A percentile compares a stretch with the other conserved stretches of the same genome.
Evolutionary conservation across 371 early-diverging fungal species (phyloP).

Genomic region (Blakeslea trispora): DNA sequence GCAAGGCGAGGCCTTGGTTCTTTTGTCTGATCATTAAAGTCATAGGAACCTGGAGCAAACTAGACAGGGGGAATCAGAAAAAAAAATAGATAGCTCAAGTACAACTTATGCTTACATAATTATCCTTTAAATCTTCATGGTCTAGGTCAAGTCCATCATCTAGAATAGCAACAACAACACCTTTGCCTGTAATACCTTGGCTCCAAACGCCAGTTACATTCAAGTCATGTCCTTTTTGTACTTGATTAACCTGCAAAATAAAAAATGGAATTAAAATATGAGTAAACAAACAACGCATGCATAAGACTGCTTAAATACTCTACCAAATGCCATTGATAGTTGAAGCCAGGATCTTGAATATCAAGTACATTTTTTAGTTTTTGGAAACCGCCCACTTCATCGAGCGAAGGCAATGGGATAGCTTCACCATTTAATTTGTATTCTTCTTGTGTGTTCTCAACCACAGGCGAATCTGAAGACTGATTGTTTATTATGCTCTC

Average conservation of each 20-base stretch:
- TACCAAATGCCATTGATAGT: conserved; percentile 88
- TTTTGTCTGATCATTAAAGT: conserved; percentile 82
- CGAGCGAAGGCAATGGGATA: conserved; percentile 7
- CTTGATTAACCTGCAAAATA: conserved; percentile 65
- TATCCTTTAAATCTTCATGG: conserved; percentile 79
- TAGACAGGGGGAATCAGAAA: conserved; percentile 20
- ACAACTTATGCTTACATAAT: conserved; percentile 76
- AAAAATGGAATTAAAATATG: neutral
- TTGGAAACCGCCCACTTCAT: conserved; percentile 13
- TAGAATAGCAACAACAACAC: conserved; percentile 85
- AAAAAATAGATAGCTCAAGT: conserved; percentile 2
- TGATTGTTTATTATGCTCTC: too few relatives aligned
- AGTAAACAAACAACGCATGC: neutral
- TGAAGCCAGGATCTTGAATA: conserved; percentile 80
- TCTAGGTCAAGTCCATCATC: conserved; percentile 94
- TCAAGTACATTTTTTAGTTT: conserved; percentile 28
- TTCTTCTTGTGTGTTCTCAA: conserved; percentile 25
- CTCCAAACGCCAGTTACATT: conserved; percentile 94
- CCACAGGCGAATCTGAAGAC: conserved; percentile 2
- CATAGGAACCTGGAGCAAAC: conserved; percentile 87
- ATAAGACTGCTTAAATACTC: conserved; percentile 1
- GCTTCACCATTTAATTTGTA: conserved; percentile 12
- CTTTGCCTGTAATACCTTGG: conserved; percentile 90
- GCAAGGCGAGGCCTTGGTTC: conserved; percentile 75
- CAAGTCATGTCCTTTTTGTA: conserved; percentile 75